Evolutionary conservation across 306 rosid species (phyloP).

Genomic region (Betula pendula): DNA sequence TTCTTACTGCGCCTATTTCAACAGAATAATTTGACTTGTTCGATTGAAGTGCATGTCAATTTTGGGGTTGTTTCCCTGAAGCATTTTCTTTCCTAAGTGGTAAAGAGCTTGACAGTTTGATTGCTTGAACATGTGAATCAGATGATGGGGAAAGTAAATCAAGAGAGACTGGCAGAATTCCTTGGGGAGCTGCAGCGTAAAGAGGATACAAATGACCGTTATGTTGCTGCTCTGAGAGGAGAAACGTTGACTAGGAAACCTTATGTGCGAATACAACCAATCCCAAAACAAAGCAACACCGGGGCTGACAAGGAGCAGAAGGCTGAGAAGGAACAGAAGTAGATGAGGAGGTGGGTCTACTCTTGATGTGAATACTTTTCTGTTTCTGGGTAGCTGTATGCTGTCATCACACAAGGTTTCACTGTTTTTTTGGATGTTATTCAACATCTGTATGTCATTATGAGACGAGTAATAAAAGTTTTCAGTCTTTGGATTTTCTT

Average conservation of each 20-base stretch:
- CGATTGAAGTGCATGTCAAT: neutral
- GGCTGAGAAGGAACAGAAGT: conserved; percentile 30
- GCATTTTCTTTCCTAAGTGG: neutral
- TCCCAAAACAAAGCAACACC: conserved; percentile 44
- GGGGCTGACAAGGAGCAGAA: conserved; percentile 36
- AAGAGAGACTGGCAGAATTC: conserved; percentile 76
- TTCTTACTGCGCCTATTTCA: neutral
- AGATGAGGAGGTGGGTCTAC: conserved; percentile 20
- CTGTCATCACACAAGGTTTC: neutral
- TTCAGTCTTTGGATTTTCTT: too few species aligned
- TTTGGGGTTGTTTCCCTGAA: conserved; percentile 5
- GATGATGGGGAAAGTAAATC: conserved; percentile 88
- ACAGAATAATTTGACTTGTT: neutral
- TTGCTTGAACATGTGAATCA: conserved; percentile 31
- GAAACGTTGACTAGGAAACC: conserved; percentile 86
- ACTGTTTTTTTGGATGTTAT: neutral
- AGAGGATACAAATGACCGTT: conserved; percentile 88
- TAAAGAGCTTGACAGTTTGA: conserved; percentile 4
- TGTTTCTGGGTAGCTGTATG: neutral
- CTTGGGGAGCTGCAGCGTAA: conserved; percentile 85
- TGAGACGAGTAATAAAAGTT: neutral
- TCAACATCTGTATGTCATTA: neutral
- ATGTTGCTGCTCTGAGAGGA: conserved; percentile 81
- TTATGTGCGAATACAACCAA: conserved; percentile 78
- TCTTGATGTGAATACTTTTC: conserved; percentile 18